phyloP scores from a whole-genome alignment of 768 basidiomycete species.

The Tricholoma bakamatsutake region DNA sequence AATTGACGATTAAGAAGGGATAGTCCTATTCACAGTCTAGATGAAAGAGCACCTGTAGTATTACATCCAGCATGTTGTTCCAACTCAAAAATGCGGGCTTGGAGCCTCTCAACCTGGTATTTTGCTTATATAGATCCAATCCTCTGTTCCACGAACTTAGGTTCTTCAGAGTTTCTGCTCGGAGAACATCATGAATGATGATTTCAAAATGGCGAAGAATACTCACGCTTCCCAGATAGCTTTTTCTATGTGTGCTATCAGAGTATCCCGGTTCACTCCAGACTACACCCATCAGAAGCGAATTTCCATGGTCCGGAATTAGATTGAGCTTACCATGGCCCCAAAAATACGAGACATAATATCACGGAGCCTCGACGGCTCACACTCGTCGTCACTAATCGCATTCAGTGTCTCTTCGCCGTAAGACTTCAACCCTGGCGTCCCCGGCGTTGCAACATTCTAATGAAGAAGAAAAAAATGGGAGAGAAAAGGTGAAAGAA shows the following conservation, averaged over 20 bases:
- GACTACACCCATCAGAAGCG: background rate
- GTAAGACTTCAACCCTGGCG: slow-evolving; percentile 22
- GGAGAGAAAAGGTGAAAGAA: too few species aligned
- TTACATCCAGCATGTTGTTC: background rate
- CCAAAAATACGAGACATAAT: slow-evolving; percentile 18
- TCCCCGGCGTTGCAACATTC: slow-evolving; percentile 14
- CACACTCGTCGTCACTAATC: slow-evolving; percentile 23
- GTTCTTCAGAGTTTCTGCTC: background rate
- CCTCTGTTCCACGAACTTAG: background rate
- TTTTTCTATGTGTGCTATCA: background rate
- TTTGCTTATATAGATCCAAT: background rate
- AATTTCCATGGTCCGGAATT: background rate
- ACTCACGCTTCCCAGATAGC: background rate
- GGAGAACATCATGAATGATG: background rate
- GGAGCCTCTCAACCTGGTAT: background rate
- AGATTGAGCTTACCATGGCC: slow-evolving; percentile 2
- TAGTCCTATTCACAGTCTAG: too few species aligned
- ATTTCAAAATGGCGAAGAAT: background rate
- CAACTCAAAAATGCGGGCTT: background rate
- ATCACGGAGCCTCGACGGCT: slow-evolving; percentile 22
- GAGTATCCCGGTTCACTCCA: background rate
- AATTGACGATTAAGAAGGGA: too few species aligned
- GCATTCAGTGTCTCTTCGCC: slow-evolving; percentile 6
- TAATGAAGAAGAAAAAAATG: background rate
- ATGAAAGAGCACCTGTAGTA: background rate